Percentiles rank a stretch among this genome's conserved stretches.
These are phyloP conservation scores for Dissoconium aciculare DNA, from an alignment of 2,329 filamentous ascomycete genomes.

Conservation along the genomic window DNA sequence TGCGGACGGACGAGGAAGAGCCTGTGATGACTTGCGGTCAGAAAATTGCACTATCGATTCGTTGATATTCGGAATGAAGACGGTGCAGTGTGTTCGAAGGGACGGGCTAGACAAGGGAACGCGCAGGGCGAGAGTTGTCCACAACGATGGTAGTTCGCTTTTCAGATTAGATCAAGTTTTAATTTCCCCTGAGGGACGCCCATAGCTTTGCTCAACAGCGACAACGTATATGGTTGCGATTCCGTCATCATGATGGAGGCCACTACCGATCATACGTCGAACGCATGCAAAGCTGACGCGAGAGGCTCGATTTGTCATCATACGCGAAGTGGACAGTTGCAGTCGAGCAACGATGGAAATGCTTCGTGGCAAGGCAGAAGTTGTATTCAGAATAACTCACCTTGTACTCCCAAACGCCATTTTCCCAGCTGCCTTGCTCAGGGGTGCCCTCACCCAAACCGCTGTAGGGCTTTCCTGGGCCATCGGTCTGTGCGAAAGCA, in stretches of 20 bases:
- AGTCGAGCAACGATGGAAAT: constrained; percentile 4
- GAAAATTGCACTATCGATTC: not conserved
- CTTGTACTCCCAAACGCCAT: constrained; percentile 79
- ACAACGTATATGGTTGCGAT: too few species aligned
- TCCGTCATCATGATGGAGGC: too few species aligned
- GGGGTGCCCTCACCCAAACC: constrained; percentile 68
- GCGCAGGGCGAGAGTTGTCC: not conserved
- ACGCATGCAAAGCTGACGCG: too few species aligned
- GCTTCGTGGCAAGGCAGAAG: not conserved
- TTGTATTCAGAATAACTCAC: constrained; percentile 16
- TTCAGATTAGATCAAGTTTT: constrained; percentile 29
- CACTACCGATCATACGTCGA: too few species aligned
- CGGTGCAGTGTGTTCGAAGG: too few species aligned
- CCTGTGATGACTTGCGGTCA: constrained; percentile 22
- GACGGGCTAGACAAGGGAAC: not conserved
- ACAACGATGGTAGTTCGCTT: not conserved
- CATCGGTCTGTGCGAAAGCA: constrained; percentile 64
- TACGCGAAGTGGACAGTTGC: too few species aligned
- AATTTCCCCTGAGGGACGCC: too few species aligned
- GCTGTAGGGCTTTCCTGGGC: constrained; percentile 51
- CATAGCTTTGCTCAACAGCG: too few species aligned
- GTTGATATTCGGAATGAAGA: constrained; percentile 1
- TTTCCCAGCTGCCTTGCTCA: constrained; percentile 73
- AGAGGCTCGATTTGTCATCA: too few species aligned
- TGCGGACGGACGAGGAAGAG: constrained; percentile 54